Evolutionary conservation across 768 basidiomycete genomes (phyloP).

Genomic region (Dioszegia crocea): DNA sequence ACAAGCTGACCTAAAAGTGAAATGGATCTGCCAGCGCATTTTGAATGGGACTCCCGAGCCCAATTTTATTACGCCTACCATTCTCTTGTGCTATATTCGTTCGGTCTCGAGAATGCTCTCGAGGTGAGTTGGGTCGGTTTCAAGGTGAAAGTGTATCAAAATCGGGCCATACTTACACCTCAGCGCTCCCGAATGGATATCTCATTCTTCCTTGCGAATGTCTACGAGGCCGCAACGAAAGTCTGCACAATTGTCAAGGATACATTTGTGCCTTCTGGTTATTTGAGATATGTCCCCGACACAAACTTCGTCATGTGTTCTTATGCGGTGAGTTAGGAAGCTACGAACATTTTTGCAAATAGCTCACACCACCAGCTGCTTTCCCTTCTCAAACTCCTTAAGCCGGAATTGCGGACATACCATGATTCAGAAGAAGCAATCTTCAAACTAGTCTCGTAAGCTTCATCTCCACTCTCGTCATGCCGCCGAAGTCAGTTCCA

Average conservation of each 20-base stretch:
- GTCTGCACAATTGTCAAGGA: constrained; percentile 63
- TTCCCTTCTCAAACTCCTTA: constrained; percentile 77
- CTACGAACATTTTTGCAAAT: background rate
- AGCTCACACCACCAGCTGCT: constrained; percentile 53
- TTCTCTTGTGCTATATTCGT: constrained; percentile 80
- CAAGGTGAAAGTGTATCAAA: background rate
- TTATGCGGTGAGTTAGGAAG: constrained; percentile 69
- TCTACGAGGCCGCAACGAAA: constrained; percentile 46
- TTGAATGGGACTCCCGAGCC: constrained; percentile 43
- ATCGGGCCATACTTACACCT: background rate
- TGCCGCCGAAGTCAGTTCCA: too few relatives aligned
- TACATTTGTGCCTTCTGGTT: constrained; percentile 69
- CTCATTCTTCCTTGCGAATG: constrained; percentile 48
- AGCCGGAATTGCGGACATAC: constrained; percentile 43
- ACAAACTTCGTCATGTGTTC: constrained; percentile 84
- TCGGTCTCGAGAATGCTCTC: constrained; percentile 92
- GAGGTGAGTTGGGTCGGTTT: constrained; percentile 52
- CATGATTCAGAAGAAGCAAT: constrained; percentile 43
- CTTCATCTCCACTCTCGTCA: constrained; percentile 9
- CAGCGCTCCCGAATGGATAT: constrained; percentile 44
- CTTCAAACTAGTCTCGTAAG: constrained; percentile 38
- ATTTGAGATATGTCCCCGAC: constrained; percentile 78
- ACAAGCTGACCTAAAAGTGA: too few relatives aligned
- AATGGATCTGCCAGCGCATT: background rate
- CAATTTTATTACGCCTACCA: constrained; percentile 81